A percentile compares a stretch with the other conserved stretches of the same genome.
Conservation (phyloP, 2,329 filamentous ascomycete genomes). For the Alternaria burnsii region DNA sequence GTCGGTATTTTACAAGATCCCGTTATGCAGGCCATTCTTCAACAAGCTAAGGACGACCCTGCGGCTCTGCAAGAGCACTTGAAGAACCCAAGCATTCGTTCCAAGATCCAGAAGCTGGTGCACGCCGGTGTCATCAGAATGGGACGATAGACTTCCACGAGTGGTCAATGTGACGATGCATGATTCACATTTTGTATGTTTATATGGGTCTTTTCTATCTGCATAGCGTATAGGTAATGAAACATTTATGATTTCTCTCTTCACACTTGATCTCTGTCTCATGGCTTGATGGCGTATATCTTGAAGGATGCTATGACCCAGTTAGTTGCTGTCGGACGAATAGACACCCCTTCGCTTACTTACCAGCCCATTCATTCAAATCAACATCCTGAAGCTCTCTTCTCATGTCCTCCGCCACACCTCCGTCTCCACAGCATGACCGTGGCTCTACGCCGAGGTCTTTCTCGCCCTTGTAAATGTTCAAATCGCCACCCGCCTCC, state of each 20-base stretch:
- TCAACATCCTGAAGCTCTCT: slow-evolving; percentile 45
- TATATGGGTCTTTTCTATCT: slow-evolving; percentile 6
- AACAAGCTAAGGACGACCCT: slow-evolving; percentile 94
- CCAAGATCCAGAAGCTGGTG: slow-evolving; percentile 94
- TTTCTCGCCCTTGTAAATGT: slow-evolving; percentile 20
- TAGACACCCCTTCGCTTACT: background rate
- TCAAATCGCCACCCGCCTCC: slow-evolving; percentile 23
- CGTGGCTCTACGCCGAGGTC: background rate
- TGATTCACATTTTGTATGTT: slow-evolving; percentile 4
- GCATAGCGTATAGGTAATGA: slow-evolving; percentile 34
- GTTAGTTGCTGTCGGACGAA: background rate
- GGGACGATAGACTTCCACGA: slow-evolving; percentile 57
- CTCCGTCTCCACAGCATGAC: slow-evolving; percentile 5
- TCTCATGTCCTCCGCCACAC: slow-evolving; percentile 21
- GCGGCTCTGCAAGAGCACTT: slow-evolving; percentile 96
- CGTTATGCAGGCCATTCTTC: slow-evolving; percentile 96
- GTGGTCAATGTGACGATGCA: background rate
- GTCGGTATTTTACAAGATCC: slow-evolving; percentile 92
- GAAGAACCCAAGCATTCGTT: slow-evolving; percentile 84
- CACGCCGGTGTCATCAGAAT: slow-evolving; percentile 90
- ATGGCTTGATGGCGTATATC: slow-evolving; percentile 59
- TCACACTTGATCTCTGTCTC: background rate
- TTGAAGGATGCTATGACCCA: slow-evolving; percentile 54
- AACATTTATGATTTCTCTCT: slow-evolving; percentile 5
- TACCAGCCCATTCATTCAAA: slow-evolving; percentile 28